Percentiles rank a stretch among this genome's conserved stretches.
phyloP scores from a whole-genome alignment of 257 asterid species.

The Ehretia macrophylla region DNA sequence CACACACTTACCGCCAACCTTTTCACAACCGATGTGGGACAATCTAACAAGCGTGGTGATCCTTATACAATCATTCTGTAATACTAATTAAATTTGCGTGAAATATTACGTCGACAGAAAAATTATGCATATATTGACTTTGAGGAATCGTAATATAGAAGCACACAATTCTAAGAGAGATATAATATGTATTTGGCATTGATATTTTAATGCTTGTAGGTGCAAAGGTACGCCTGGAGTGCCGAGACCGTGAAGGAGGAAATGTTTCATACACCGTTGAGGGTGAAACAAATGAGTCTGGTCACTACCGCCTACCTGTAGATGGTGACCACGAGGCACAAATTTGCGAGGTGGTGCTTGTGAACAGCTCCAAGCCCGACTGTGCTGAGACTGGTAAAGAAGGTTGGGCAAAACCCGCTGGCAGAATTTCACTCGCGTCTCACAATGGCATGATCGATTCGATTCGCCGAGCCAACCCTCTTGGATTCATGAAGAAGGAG shows the following conservation, averaged over 20 bases:
- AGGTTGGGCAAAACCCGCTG: conserved; percentile 5
- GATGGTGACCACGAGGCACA: conserved; percentile 47
- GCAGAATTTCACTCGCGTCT: conserved; percentile 29
- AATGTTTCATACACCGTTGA: conserved; percentile 27
- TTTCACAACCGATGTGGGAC: too few relatives aligned
- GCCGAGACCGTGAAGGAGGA: conserved; percentile 26
- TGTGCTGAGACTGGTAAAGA: conserved; percentile 32
- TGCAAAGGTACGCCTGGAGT: conserved; percentile 44
- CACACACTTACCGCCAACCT: too few relatives aligned
- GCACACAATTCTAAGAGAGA: too few relatives aligned
- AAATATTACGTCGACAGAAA: too few relatives aligned
- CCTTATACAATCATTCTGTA: too few relatives aligned
- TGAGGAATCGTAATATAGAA: too few relatives aligned
- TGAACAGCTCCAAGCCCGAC: conserved; percentile 29
- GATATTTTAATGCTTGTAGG: conserved; percentile 28
- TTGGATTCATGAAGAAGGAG: conserved; percentile 41
- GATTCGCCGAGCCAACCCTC: conserved; percentile 41
- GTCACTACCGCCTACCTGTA: conserved; percentile 33
- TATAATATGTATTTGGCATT: too few relatives aligned
- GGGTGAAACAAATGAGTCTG: conserved; percentile 27
- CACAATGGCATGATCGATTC: conserved; percentile 31
- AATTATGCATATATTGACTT: too few relatives aligned
- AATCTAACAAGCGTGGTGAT: too few relatives aligned
- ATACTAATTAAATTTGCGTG: too few relatives aligned
- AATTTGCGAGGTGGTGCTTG: conserved; percentile 33